These are phyloP conservation scores for Suillus bovinus DNA, from an alignment of 768 basidiomycete species.

Conservation along the genomic window DNA sequence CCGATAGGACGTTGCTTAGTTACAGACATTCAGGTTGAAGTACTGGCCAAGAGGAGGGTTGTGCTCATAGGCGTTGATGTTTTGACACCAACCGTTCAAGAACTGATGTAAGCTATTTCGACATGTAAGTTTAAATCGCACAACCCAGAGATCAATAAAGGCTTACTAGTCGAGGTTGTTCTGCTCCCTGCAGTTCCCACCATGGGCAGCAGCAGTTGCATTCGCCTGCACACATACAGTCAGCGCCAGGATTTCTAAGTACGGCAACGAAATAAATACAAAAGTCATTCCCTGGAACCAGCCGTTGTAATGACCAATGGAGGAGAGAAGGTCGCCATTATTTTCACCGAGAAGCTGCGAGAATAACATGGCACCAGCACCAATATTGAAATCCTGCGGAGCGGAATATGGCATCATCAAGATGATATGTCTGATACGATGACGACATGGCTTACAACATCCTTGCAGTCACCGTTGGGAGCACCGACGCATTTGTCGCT, in stretches of 20 bases:
- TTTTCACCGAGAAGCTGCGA: constrained; percentile 42
- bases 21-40: constrained; percentile 57
- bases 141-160: constrained; percentile 3
- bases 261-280: constrained; percentile 36
- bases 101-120: constrained; percentile 61
- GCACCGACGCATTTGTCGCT: constrained; percentile 71
- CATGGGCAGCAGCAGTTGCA: constrained; percentile 58
- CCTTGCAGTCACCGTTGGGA: constrained; percentile 42
- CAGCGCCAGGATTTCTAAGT: background rate
- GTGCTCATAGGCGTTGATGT: constrained; percentile 50
- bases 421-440: constrained; percentile 2
- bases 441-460: constrained; percentile 30
- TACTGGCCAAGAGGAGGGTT: constrained; percentile 56
- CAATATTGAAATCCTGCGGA: constrained; percentile 68
- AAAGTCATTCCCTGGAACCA: constrained; percentile 61
- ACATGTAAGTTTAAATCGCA: background rate
- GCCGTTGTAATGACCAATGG: constrained; percentile 78
- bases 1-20: constrained; percentile 6
- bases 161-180: constrained; percentile 87
- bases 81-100: constrained; percentile 72
- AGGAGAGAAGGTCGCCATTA: constrained; percentile 52
- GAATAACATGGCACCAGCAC: constrained; percentile 64
- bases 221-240: constrained; percentile 34
- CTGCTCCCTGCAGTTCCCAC: constrained; percentile 67
- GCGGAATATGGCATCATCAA: background rate